Percentiles rank a stretch among this genome's conserved stretches.
Evolutionary conservation across 1,139 yeast species (phyloP).

Genomic region (Hyphopichia wangnamkhiaoensis): DNA sequence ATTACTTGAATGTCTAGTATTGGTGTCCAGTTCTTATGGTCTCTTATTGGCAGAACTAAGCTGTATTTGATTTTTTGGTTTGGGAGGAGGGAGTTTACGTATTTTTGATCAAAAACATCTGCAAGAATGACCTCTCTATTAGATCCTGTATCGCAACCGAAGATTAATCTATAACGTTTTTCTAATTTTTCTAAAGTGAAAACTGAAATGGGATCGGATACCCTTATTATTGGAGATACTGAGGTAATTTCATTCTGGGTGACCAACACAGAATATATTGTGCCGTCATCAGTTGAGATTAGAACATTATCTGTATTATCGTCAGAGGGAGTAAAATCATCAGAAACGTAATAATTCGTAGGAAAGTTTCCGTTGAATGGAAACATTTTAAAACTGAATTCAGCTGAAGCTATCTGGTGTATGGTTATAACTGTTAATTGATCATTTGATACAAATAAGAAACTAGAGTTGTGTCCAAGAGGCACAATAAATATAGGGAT

Average conservation of each 20-base stretch:
- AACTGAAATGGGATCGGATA: constrained; percentile 34
- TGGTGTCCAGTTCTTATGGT: constrained; percentile 53
- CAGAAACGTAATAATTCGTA: constrained; percentile 34
- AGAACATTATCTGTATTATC: constrained; percentile 34
- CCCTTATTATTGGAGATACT: constrained; percentile 23
- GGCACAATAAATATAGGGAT: constrained; percentile 45
- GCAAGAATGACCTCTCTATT: constrained; percentile 29
- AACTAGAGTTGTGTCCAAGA: constrained; percentile 31
- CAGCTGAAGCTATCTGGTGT: constrained; percentile 50
- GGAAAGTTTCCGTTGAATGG: constrained; percentile 33
- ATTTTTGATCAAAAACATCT: constrained; percentile 12
- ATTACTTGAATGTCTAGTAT: constrained; percentile 42
- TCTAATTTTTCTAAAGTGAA: constrained; percentile 27
- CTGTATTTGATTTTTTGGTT: constrained; percentile 12
- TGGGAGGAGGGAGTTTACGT: constrained; percentile 11
- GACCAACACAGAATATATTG: constrained; percentile 32
- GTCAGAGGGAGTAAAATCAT: constrained; percentile 8
- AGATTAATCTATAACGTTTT: constrained; percentile 22
- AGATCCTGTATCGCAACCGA: constrained; percentile 37
- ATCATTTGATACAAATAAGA: constrained; percentile 32
- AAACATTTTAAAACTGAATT: constrained; percentile 31
- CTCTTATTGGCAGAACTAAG: constrained; percentile 15
- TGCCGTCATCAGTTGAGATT: constrained; percentile 44
- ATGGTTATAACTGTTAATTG: constrained; percentile 35
- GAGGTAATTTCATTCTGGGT: constrained; percentile 11